Evolutionary conservation across 1,284 basidiomycete genomes (phyloP).

Genomic region (Puccinia hordei): DNA sequence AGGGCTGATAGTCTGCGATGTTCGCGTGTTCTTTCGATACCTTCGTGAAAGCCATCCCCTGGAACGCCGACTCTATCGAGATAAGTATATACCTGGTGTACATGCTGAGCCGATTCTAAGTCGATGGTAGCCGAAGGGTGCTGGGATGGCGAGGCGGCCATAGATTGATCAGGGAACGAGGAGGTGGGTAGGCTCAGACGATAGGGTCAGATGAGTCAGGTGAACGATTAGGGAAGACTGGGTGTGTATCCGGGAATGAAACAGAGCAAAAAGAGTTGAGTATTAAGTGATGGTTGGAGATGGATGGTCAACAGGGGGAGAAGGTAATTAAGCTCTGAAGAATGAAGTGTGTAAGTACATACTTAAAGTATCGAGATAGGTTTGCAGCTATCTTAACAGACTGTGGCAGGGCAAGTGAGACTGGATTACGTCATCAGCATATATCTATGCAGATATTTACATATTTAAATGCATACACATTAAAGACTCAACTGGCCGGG

Average conservation of each 20-base stretch:
- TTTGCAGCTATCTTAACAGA: too few relatives aligned
- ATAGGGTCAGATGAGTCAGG: constrained; percentile 6
- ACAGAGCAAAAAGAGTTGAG: too few relatives aligned
- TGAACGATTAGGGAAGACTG: constrained; percentile 7
- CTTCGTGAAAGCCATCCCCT: constrained; percentile 87
- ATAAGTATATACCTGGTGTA: constrained; percentile 82
- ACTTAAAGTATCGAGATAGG: too few relatives aligned
- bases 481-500: too few relatives aligned
- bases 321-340: too few relatives aligned
- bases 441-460: too few relatives aligned
- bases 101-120: constrained; percentile 80
- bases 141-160: constrained; percentile 52
- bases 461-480: too few relatives aligned
- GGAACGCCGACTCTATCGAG: constrained; percentile 80
- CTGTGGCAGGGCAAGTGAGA: too few relatives aligned
- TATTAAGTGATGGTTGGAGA: too few relatives aligned
- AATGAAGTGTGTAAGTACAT: too few relatives aligned
- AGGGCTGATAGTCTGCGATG: constrained; percentile 62
- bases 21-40: constrained; percentile 88
- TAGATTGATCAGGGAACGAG: constrained; percentile 30
- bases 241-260: not conserved
- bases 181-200: not conserved
- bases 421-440: too few relatives aligned
- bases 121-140: constrained; percentile 63
- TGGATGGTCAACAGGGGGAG: too few relatives aligned